These are phyloP conservation scores for Macrolepiota fuliginosa DNA, from an alignment of 768 basidiomycete genomes.

Conservation along the genomic window DNA sequence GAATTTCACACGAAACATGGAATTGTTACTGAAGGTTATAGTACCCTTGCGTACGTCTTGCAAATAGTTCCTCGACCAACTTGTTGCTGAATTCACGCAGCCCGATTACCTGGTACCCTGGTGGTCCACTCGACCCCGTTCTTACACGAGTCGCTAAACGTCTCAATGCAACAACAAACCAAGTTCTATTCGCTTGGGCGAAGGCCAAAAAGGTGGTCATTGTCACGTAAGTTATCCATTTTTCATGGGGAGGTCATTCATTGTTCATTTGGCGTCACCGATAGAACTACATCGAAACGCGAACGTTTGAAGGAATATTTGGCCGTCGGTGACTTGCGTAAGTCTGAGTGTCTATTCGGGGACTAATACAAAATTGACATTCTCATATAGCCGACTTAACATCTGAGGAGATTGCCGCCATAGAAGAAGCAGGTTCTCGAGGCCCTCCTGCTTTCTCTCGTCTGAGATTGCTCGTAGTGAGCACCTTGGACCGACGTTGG, in stretches of 20 bases:
- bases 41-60: slow-evolving; percentile 52
- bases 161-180: slow-evolving; percentile 54
- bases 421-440: slow-evolving; percentile 59
- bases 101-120: slow-evolving; percentile 56
- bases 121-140: slow-evolving; percentile 62
- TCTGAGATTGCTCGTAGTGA: neutral
- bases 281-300: slow-evolving; percentile 58
- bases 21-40: slow-evolving; percentile 74
- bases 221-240: slow-evolving; percentile 51
- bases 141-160: slow-evolving; percentile 51
- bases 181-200: slow-evolving; percentile 71
- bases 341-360: slow-evolving; percentile 5
- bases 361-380: neutral
- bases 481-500: neutral
- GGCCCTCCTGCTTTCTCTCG: slow-evolving; percentile 38
- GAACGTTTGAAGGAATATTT: slow-evolving; percentile 68
- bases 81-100: slow-evolving; percentile 23
- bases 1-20: slow-evolving; percentile 54
- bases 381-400: slow-evolving; percentile 46
- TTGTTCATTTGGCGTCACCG: neutral
- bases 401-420: slow-evolving; percentile 55
- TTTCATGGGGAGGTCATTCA: neutral
- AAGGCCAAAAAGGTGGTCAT: slow-evolving; percentile 63
- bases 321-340: slow-evolving; percentile 54
- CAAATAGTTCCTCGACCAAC: neutral